A percentile compares a stretch with the other conserved stretches of the same genome.
Conservation (phyloP, 2,329 filamentous ascomycete genomes). For the Exophiala mesophila region DNA sequence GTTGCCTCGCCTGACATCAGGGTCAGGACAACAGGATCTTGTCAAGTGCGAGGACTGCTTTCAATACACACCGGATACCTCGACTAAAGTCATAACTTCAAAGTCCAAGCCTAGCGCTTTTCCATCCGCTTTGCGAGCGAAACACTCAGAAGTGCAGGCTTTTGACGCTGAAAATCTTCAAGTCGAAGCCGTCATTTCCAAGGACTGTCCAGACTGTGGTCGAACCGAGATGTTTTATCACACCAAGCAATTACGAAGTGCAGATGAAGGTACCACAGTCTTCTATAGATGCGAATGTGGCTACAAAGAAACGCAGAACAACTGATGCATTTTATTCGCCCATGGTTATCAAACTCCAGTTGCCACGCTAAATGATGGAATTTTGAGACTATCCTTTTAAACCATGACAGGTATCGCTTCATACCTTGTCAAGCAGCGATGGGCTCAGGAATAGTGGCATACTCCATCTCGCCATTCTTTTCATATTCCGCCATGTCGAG, state of each 20-base stretch:
- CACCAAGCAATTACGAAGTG: constrained; percentile 79
- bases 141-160: constrained; percentile 78
- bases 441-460: constrained; percentile 70
- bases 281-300: constrained; percentile 87
- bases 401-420: too few species aligned
- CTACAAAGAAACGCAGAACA: constrained; percentile 53
- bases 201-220: constrained; percentile 76
- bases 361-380: too few species aligned
- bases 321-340: too few species aligned
- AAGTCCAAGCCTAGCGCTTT: constrained; percentile 86
- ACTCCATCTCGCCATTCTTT: constrained; percentile 80
- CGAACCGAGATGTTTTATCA: constrained; percentile 78
- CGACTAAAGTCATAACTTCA: constrained; percentile 71
- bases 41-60: constrained; percentile 83
- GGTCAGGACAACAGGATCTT: constrained; percentile 56
- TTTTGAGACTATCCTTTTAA: too few species aligned
- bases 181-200: constrained; percentile 63
- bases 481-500: constrained; percentile 98
- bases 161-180: constrained; percentile 72
- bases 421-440: constrained; percentile 15
- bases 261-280: constrained; percentile 90
- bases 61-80: constrained; percentile 73
- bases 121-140: constrained; percentile 80
- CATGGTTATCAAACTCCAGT: not conserved
- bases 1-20: constrained; percentile 71